These are phyloP conservation scores for Aspergillus sp. DNA, from an alignment of 2,329 filamentous ascomycete species.

Conservation along the genomic window DNA sequence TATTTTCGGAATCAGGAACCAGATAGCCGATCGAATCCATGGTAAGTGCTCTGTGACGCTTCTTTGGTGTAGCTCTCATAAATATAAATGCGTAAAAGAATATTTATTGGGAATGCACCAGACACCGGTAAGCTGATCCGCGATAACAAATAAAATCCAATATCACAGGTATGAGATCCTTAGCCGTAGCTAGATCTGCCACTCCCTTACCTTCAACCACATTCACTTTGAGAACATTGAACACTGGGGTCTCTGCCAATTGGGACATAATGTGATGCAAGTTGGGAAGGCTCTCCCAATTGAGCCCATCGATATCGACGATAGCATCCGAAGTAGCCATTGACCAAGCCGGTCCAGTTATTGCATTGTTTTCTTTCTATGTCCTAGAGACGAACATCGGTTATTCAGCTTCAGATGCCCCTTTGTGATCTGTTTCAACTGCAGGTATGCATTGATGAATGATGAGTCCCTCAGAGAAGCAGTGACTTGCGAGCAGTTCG, in stretches of 20 bases:
- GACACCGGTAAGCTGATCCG: no score
- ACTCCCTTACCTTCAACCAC: not conserved
- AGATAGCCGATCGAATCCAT: no score
- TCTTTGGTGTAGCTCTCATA: no score
- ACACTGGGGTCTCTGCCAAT: not conserved
- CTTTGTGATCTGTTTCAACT: not conserved
- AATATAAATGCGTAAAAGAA: no score
- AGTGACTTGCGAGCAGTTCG: no score
- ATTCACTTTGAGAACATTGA: not conserved
- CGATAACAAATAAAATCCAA: not conserved
- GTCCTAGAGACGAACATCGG: not conserved
- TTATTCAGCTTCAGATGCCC: not conserved
- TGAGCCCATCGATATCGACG: not conserved
- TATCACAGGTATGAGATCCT: not conserved
- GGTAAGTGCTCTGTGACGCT: no score
- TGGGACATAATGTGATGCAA: not conserved
- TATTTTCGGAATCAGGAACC: no score
- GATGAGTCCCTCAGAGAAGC: no score
- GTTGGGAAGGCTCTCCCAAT: not conserved
- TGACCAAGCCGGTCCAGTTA: not conserved
- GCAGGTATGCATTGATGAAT: not conserved
- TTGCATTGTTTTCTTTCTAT: not conserved
- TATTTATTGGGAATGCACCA: no score
- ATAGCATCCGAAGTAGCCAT: not conserved
- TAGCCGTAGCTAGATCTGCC: not conserved